Evolutionary conservation across 192 early-diverging fungal genomes (phyloP).

Genomic region (Coemansia sp.): DNA sequence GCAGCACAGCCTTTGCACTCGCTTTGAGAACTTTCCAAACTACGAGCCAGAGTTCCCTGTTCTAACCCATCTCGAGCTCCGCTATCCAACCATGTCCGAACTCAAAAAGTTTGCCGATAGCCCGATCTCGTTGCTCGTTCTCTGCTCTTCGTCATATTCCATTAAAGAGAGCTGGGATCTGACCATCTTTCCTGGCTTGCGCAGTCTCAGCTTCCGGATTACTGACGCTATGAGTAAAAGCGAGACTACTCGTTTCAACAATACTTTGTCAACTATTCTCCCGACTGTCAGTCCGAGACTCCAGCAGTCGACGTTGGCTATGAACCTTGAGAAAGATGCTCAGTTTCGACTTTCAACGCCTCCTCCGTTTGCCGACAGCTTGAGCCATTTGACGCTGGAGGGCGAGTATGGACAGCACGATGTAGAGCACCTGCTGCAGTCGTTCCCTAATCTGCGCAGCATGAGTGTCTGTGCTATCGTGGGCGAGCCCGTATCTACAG

Average conservation of each 20-base stretch:
- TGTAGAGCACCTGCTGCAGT: not conserved
- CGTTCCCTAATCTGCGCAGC: not conserved
- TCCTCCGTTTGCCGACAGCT: not conserved
- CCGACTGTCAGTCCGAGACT: not conserved
- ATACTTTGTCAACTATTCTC: not conserved
- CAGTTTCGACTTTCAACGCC: not conserved
- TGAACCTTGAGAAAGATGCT: not conserved
- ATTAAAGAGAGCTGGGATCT: not conserved
- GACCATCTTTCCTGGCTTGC: not conserved
- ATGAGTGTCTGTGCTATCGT: not conserved
- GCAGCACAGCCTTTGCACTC: not conserved
- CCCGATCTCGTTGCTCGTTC: not conserved
- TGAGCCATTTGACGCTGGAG: not conserved
- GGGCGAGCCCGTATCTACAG: not conserved
- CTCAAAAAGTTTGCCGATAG: conserved; percentile 11
- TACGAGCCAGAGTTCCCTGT: conserved; percentile 15
- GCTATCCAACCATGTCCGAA: not conserved
- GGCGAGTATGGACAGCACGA: not conserved
- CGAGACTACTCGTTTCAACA: not conserved
- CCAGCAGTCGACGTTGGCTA: not conserved
- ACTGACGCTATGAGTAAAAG: not conserved
- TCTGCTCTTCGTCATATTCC: conserved; percentile 5
- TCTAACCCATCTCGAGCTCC: conserved; percentile 6
- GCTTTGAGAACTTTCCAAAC: not conserved
- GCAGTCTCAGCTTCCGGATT: conserved; percentile 4